Percentiles rank a stretch among this genome's conserved stretches.
phyloP scores from a whole-genome alignment of 1,284 basidiomycete genomes.

The Apiotrichum veenhuisii region DNA sequence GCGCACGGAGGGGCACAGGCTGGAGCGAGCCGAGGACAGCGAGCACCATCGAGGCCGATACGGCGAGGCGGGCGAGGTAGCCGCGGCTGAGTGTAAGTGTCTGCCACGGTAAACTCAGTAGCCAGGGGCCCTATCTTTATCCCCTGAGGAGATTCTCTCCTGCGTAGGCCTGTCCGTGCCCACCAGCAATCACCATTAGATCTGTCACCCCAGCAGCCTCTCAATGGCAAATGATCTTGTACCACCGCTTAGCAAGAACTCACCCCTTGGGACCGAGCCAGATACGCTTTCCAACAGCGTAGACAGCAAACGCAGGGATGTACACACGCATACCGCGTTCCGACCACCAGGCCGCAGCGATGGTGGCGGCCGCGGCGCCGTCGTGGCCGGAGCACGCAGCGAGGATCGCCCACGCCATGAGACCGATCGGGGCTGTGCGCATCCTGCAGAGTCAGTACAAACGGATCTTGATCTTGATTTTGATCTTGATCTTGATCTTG shows the following conservation, averaged over 20 bases:
- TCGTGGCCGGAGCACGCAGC: slow-evolving; percentile 13
- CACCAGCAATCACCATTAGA: too few species aligned
- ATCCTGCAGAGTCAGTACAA: slow-evolving; percentile 2
- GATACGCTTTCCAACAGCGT: slow-evolving; percentile 19
- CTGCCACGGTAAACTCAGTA: too few species aligned
- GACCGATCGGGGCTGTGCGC: slow-evolving; percentile 11
- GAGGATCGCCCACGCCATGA: slow-evolving; percentile 19
- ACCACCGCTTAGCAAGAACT: neutral
- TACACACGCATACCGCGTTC: slow-evolving; percentile 5
- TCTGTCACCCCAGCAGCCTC: too few species aligned
- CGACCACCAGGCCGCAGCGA: slow-evolving; percentile 6
- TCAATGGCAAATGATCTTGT: neutral
- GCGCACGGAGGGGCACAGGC: slow-evolving; percentile 11
- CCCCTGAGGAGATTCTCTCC: too few species aligned
- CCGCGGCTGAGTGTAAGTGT: slow-evolving; percentile 1
- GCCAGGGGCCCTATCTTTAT: too few species aligned
- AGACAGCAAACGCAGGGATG: slow-evolving; percentile 14
- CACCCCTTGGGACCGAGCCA: slow-evolving; percentile 15
- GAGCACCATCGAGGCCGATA: slow-evolving; percentile 3
- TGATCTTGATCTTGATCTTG: too few species aligned
- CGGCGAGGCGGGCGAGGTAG: slow-evolving; percentile 10
- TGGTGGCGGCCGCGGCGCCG: slow-evolving; percentile 5
- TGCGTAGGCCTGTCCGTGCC: too few species aligned
- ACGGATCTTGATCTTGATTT: too few species aligned
- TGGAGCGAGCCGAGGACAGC: slow-evolving; percentile 1